Percentiles rank a stretch among this genome's conserved stretches.
phyloP scores from a whole-genome alignment of 371 early-diverging fungal genomes.

The Mucor velutinosus region DNA sequence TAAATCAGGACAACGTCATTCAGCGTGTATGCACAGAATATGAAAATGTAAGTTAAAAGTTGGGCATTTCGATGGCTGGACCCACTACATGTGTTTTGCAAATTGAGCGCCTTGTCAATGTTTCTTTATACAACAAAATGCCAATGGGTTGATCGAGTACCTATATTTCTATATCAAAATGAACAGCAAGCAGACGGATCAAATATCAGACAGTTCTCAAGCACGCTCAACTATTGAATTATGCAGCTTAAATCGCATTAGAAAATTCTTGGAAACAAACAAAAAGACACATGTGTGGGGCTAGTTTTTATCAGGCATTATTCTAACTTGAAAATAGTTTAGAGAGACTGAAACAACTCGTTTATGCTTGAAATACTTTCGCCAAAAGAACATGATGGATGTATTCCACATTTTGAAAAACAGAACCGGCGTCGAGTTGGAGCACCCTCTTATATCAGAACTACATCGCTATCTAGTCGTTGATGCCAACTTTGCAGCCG shows the following conservation, averaged over 20 bases:
- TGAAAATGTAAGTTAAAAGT: slow-evolving; percentile 55
- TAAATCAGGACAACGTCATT: slow-evolving; percentile 66
- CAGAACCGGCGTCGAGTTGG: slow-evolving; percentile 67
- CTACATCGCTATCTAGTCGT: slow-evolving; percentile 71
- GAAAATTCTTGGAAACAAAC: background rate
- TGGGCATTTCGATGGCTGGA: background rate
- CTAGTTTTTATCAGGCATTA: background rate
- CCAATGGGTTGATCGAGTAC: too few species aligned
- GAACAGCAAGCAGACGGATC: too few species aligned
- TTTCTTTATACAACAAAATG: background rate
- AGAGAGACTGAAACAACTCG: slow-evolving; percentile 81
- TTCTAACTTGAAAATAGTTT: slow-evolving; percentile 27
- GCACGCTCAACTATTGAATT: background rate
- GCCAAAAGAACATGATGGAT: slow-evolving; percentile 77
- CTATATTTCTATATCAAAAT: too few species aligned
- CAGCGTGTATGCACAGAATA: slow-evolving; percentile 64
- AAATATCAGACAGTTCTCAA: too few species aligned
- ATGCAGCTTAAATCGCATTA: background rate
- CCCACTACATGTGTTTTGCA: background rate
- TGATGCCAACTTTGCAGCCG: slow-evolving; percentile 71
- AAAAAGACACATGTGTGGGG: background rate
- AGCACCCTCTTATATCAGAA: slow-evolving; percentile 78
- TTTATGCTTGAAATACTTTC: slow-evolving; percentile 86
- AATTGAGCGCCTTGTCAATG: too few species aligned
- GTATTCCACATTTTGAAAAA: slow-evolving; percentile 71